Evolutionary conservation across 2,329 filamentous ascomycete species (phyloP), one percentile per base, ranked within the genome.

Genomic region (Fusarium sp.): DNA sequence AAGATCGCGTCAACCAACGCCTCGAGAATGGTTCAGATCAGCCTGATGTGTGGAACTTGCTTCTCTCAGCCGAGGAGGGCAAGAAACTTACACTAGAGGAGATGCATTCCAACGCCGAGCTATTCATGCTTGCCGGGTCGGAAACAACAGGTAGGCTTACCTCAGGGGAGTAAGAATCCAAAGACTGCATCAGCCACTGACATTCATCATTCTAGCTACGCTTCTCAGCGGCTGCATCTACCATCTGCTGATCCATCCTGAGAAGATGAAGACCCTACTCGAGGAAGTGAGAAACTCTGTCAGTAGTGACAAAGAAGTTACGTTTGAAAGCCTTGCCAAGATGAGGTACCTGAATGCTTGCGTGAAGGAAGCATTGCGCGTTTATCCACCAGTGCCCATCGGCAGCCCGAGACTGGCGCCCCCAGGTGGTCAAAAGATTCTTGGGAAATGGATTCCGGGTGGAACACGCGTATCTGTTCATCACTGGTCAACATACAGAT

Each of bases 61-160:
- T 60, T 9, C 6, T 60, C 9, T 36, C 14, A 0, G 57, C 55
- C 2, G 59, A 60, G 9, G 55, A 60, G 2, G 57, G 55, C 1
- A 60, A 55, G 4, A 55, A 55, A 2, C 50, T 60, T 14, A 60
- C 55, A 1, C 23, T 60, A 1, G 3, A 55, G 5, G 57, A 60
- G 1, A 60, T 60, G 57, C 57, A 60, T 10, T 60, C 57, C 0
- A 60, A 60, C 1, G 57, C 57, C 1, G 57, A 60, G 2, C 3
- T 60, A 2, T 60, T 60, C 1, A 60, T 60, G 57, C 55, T 60
- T 2, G 57, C 57, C 3, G 57, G 57, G n/a, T 60, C 57, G 3
- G 57, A 60, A 14, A 60, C 57, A 0, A 60, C 57, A 1, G 57
- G 57, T 59, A 13, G 21, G 53, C 14, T 14, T 32, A 14, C 31